phyloP scores from a whole-genome alignment of 371 early-diverging fungal species.

The Mucor lusitanicus region DNA sequence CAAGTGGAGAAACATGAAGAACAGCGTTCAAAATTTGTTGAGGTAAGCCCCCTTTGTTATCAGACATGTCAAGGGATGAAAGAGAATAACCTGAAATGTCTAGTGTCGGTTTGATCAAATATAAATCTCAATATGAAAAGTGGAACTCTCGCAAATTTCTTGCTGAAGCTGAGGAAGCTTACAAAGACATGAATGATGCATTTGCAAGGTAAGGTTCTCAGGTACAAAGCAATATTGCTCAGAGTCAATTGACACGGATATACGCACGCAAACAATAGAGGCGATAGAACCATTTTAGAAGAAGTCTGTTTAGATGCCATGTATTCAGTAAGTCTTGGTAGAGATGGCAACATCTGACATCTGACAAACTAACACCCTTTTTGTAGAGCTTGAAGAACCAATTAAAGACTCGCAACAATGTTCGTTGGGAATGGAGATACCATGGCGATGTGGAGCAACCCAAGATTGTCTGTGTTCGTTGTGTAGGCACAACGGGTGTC shows the following conservation, averaged over 20 bases:
- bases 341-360: background rate
- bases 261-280: slow-evolving; percentile 31
- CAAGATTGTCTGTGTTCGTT: slow-evolving; percentile 66
- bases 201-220: slow-evolving; percentile 54
- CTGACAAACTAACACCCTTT: background rate
- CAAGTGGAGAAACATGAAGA: slow-evolving; percentile 54
- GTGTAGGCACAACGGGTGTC: slow-evolving; percentile 44
- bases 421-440: slow-evolving; percentile 69
- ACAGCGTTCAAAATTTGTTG: slow-evolving; percentile 49
- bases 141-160: slow-evolving; percentile 57
- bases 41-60: slow-evolving; percentile 28
- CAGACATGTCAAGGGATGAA: background rate
- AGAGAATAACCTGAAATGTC: background rate
- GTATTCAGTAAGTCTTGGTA: slow-evolving; percentile 48
- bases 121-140: slow-evolving; percentile 53
- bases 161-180: slow-evolving; percentile 61
- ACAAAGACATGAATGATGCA: slow-evolving; percentile 74
- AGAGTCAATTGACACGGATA: background rate
- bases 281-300: slow-evolving; percentile 62
- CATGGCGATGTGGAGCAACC: slow-evolving; percentile 62
- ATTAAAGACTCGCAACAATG: slow-evolving; percentile 59
- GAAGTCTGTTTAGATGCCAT: slow-evolving; percentile 65
- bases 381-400: slow-evolving; percentile 64
- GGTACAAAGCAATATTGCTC: background rate
- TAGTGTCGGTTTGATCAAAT: slow-evolving; percentile 55